Evolutionary conservation across 2,329 filamentous ascomycete species (phyloP).

Genomic region (Diaporthe citri): DNA sequence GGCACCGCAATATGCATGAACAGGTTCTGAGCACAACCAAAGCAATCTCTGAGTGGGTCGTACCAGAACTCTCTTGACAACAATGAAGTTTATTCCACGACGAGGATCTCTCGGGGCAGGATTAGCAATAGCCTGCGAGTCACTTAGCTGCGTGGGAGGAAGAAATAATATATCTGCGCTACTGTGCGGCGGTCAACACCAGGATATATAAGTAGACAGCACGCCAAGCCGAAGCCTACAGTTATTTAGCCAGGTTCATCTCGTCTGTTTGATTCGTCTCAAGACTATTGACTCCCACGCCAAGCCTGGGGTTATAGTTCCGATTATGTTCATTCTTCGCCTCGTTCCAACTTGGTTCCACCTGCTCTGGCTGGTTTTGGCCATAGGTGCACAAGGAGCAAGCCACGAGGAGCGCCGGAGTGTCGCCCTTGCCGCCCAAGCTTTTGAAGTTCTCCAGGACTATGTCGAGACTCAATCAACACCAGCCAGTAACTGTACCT

Average conservation of each 20-base stretch:
- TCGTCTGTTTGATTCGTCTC: constrained; percentile 9
- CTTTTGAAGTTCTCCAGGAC: constrained; percentile 5
- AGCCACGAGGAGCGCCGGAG: constrained; percentile 7
- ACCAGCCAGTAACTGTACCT: constrained; percentile 41
- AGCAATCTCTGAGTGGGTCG: background rate
- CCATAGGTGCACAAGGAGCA: constrained; percentile 14
- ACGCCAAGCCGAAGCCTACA: background rate
- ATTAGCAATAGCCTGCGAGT: background rate
- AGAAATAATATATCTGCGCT: background rate
- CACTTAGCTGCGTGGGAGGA: background rate
- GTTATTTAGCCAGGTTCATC: background rate
- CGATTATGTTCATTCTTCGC: constrained; percentile 14
- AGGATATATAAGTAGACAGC: constrained; percentile 3
- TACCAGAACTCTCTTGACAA: constrained; percentile 18
- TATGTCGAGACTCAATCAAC: constrained; percentile 14
- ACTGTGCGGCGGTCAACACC: background rate
- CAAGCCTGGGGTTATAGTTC: constrained; percentile 8
- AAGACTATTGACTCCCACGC: background rate
- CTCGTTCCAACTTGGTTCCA: background rate
- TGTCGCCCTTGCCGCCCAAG: constrained; percentile 5
- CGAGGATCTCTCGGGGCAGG: background rate
- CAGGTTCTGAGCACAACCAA: background rate
- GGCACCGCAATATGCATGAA: background rate
- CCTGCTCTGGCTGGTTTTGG: constrained; percentile 19
- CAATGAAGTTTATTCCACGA: background rate